Conservation (phyloP, 192 early-diverging fungal genomes). For the Coemansia sp. region DNA sequence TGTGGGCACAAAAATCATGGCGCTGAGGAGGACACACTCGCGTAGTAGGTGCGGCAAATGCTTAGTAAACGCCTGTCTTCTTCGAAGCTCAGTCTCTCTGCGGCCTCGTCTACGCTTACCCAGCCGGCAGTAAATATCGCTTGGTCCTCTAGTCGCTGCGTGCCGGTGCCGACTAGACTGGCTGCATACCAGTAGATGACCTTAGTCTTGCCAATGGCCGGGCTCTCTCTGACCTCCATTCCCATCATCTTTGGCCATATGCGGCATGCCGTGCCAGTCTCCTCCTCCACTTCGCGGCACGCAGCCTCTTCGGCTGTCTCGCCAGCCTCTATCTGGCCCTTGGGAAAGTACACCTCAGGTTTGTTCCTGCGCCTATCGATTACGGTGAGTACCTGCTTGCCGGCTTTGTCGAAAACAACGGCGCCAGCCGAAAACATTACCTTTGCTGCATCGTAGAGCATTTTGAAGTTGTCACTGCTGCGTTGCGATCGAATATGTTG, state of each 20-base stretch:
- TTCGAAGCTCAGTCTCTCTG: constrained; percentile 12
- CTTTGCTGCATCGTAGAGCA: constrained; percentile 27
- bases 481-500: too few species aligned
- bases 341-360: constrained; percentile 28
- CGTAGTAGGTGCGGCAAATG: neutral
- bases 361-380: constrained; percentile 6
- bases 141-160: constrained; percentile 30
- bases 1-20: neutral
- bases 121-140: constrained; percentile 23
- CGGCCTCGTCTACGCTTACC: constrained; percentile 17
- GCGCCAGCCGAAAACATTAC: constrained; percentile 46
- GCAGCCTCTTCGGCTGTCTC: constrained; percentile 34
- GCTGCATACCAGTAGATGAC: constrained; percentile 51
- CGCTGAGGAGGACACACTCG: too few species aligned
- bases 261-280: constrained; percentile 34
- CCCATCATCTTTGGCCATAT: constrained; percentile 27
- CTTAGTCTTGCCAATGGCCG: constrained; percentile 20
- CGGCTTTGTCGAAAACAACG: constrained; percentile 31
- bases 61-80: constrained; percentile 18
- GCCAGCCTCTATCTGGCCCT: constrained; percentile 34
- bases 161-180: constrained; percentile 9
- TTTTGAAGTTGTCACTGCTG: too few species aligned
- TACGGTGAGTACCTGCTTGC: constrained; percentile 18
- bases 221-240: constrained; percentile 24
- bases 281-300: constrained; percentile 39